Base-by-base conservation (phyloP, 83 land plant genomes). In the Picea mariana region DNA sequence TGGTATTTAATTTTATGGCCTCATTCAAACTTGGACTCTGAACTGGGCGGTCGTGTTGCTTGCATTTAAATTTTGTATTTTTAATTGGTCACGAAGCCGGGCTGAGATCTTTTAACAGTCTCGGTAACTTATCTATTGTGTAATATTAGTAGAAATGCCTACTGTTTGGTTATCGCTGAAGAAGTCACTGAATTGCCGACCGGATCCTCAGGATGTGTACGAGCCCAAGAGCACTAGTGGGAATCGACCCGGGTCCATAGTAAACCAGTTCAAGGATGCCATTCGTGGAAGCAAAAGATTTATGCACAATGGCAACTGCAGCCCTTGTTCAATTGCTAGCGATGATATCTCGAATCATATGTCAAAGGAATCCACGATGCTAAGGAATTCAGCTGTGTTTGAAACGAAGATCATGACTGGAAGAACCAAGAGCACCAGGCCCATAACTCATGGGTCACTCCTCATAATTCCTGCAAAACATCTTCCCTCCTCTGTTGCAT, bases 261-360 rank as follows among this genome's bases (percentile, higher is more conserved):
- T 59, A 58, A 55, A 76, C 27, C 79, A 76, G 34, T 76, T 76
- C 34, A 76, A 55, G 40, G 79, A 76, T 76, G 79, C 17, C n/a
- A 24, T 76, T 26, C 79, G 20, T 76, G 79, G 79, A 26, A 76
- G 62, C 79, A 76, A 55, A 76, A 26, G 62, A 76, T 24, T 27
- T 13, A 55, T 76, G 31, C 62, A 27, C 61, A 76, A 52, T 55
- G 79, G 79, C 27, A 76, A 26, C 79, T 76, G n/a, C 40, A 76
- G 79, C 38, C 79, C 79, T 52, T 76, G 62, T 76, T 76, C 79
- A 9, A 76, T 76, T 21, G 79, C 79, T 52, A 76, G 79, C 38
- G 59, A 16, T 24, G 79, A 76, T 15, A 26, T 76, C 79, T 24
- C 27, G n/a, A 55, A 76, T 34, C 20, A 40, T 1, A 16, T 76